Percentiles rank a stretch among this genome's conserved stretches.
Conservation (phyloP, 495 filamentous ascomycete genomes). For the Xanthoparmelia taractica region DNA sequence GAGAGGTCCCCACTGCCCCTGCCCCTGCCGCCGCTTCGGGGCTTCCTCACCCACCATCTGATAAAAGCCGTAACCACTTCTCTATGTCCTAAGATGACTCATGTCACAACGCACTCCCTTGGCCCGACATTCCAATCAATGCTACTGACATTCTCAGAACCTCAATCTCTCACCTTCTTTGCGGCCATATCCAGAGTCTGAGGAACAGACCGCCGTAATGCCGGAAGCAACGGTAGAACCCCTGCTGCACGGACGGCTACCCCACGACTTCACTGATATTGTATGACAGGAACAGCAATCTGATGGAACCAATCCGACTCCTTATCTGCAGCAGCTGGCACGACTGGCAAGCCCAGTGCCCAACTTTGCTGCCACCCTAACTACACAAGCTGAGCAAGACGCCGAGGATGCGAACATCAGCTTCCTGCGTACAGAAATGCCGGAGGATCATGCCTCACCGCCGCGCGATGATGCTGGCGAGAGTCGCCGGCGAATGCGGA, state of each 20-base stretch:
- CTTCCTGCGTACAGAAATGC: constrained; percentile 44
- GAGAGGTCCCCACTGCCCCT: not conserved
- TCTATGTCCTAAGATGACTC: constrained; percentile 2
- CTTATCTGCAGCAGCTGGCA: constrained; percentile 29
- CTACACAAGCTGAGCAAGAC: constrained; percentile 44
- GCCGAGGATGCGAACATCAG: constrained; percentile 53
- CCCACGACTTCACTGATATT: constrained; percentile 6
- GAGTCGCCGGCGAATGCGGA: constrained; percentile 11
- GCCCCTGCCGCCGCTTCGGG: constrained; percentile 3
- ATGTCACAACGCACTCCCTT: not conserved
- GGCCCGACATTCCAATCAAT: not conserved
- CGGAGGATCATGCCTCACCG: constrained; percentile 7
- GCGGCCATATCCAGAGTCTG: not conserved
- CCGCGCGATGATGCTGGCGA: constrained; percentile 6
- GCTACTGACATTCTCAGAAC: not conserved
- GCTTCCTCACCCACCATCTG: not conserved
- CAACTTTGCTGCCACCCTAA: constrained; percentile 40
- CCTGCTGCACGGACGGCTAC: not conserved
- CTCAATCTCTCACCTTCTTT: not conserved
- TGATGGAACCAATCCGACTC: constrained; percentile 27
- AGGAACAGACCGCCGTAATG: constrained; percentile 8
- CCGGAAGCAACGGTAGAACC: constrained; percentile 14
- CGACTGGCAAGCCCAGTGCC: constrained; percentile 41
- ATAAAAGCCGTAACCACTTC: not conserved
- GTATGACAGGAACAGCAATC: constrained; percentile 32